These are phyloP conservation scores for Sicyos baderoa DNA, from an alignment of 306 rosid species.

Conservation along the genomic window DNA sequence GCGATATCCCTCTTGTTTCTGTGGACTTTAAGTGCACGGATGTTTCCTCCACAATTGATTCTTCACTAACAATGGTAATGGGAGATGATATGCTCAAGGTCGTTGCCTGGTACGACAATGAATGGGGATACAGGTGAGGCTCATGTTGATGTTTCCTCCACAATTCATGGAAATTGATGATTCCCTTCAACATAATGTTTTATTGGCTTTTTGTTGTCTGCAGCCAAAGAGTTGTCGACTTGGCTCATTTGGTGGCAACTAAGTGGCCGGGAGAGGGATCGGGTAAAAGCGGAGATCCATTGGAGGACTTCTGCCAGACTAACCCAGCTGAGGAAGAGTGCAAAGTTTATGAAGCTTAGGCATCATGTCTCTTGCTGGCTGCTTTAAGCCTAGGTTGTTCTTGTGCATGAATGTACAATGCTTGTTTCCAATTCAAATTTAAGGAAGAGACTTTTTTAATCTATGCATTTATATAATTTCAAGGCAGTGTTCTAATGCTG, in stretches of 20 bases:
- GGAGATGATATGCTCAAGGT: slow-evolving; percentile 99
- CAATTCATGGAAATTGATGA: background rate
- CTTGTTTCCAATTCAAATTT: slow-evolving; percentile 17
- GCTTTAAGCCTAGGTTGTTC: slow-evolving; percentile 7
- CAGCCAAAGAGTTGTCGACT: slow-evolving; percentile 98
- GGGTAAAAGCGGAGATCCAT: slow-evolving; percentile 63
- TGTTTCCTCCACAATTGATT: slow-evolving; percentile 86
- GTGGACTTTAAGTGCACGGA: slow-evolving; percentile 85
- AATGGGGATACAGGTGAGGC: slow-evolving; percentile 98
- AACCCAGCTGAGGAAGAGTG: slow-evolving; percentile 93
- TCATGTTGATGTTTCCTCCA: background rate
- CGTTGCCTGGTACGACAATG: slow-evolving; percentile 98
- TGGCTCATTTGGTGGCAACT: slow-evolving; percentile 79
- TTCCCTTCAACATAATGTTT: background rate
- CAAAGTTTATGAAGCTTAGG: slow-evolving; percentile 77
- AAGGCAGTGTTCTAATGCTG: slow-evolving; percentile 12
- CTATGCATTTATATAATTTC: slow-evolving; percentile 1
- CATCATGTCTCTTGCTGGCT: slow-evolving; percentile 16
- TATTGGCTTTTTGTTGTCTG: slow-evolving; percentile 16
- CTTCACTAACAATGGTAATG: slow-evolving; percentile 97
- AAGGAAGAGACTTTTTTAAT: slow-evolving; percentile 7
- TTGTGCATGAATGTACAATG: slow-evolving; percentile 4
- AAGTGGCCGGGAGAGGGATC: slow-evolving; percentile 67
- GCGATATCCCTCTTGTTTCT: slow-evolving; percentile 89
- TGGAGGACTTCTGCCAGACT: slow-evolving; percentile 91